A percentile compares a stretch with the other conserved stretches of the same genome.
phyloP scores from a whole-genome alignment of 2,329 filamentous ascomycete species.

The Aspergillus unguis region DNA sequence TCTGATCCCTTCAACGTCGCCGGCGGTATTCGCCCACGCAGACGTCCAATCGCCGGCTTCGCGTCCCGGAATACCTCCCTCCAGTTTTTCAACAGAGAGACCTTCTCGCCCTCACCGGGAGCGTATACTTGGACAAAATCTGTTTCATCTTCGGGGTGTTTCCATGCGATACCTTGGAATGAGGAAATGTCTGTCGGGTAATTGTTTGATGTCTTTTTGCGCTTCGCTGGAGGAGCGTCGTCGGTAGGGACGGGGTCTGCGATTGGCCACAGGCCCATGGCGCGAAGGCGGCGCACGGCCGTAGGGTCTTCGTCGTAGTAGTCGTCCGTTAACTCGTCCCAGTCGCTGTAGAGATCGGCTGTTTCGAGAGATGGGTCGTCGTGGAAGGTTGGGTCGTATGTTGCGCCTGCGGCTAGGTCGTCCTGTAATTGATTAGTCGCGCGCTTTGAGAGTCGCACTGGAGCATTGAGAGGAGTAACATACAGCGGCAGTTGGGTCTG shows the following conservation, averaged over 20 bases:
- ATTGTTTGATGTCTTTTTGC: conserved; percentile 1
- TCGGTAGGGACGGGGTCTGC: neutral
- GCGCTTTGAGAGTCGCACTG: neutral
- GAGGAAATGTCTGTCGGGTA: conserved; percentile 23
- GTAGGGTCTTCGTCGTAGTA: conserved; percentile 45
- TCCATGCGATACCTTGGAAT: conserved; percentile 44
- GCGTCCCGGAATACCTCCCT: conserved; percentile 42
- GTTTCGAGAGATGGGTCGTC: conserved; percentile 40
- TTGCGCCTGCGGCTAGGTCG: conserved; percentile 41
- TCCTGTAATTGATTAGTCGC: conserved; percentile 30
- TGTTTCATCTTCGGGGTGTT: conserved; percentile 24
- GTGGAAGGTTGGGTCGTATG: conserved; percentile 39
- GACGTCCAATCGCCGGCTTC: conserved; percentile 28
- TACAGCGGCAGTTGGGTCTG: conserved; percentile 35
- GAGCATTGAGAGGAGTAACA: conserved; percentile 7
- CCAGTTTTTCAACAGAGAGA: conserved; percentile 47
- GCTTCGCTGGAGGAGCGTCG: conserved; percentile 9
- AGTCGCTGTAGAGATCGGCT: conserved; percentile 43
- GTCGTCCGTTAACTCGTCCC: conserved; percentile 46
- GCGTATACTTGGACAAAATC: conserved; percentile 32
- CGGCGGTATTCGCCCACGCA: conserved; percentile 18
- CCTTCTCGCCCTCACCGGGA: conserved; percentile 40
- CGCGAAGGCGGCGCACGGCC: conserved; percentile 23
- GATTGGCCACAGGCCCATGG: conserved; percentile 12
- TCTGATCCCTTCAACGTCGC: neutral